A percentile compares a stretch with the other conserved stretches of the same genome.
Conservation (phyloP, 345 rosid species). For the Lepidium aucheri region DNA sequence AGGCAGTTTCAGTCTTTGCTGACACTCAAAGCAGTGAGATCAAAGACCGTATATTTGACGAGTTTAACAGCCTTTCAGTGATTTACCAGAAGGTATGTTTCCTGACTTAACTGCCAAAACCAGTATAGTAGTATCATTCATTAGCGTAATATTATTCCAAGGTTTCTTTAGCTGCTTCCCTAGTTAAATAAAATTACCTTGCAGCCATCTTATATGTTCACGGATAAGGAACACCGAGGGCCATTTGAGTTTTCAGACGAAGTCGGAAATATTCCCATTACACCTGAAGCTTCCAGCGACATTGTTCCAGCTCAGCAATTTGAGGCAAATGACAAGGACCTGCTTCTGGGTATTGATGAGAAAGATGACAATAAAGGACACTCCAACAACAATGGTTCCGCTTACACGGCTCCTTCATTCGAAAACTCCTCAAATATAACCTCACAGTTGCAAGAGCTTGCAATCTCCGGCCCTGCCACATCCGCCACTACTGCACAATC, state of each 20-base stretch:
- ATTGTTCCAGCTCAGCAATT: conserved; percentile 56
- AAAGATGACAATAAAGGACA: conserved; percentile 61
- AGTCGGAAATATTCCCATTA: conserved; percentile 55
- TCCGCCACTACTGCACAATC: conserved; percentile 33
- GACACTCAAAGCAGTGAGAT: conserved; percentile 96
- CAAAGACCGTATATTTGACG: conserved; percentile 93
- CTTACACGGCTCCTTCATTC: conserved; percentile 55
- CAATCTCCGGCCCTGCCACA: conserved; percentile 34
- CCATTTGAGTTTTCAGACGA: conserved; percentile 91
- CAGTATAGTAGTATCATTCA: background rate
- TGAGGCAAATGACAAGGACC: conserved; percentile 86
- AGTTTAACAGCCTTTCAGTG: conserved; percentile 91
- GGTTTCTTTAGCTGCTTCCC: background rate
- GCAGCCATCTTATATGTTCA: conserved; percentile 99
- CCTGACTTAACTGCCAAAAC: background rate
- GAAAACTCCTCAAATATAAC: conserved; percentile 41
- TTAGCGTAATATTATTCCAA: background rate
- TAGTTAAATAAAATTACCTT: conserved; percentile 11
- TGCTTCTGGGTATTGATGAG: conserved; percentile 70
- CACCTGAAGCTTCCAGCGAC: conserved; percentile 49
- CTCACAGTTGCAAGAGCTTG: conserved; percentile 47
- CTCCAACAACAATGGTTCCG: conserved; percentile 45
- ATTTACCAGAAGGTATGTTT: conserved; percentile 79
- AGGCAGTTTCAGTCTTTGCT: conserved; percentile 96
- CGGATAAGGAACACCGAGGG: conserved; percentile 86